Base-by-base conservation (phyloP, 2,329 filamentous ascomycete genomes). In the Parastagonospora avenae region DNA sequence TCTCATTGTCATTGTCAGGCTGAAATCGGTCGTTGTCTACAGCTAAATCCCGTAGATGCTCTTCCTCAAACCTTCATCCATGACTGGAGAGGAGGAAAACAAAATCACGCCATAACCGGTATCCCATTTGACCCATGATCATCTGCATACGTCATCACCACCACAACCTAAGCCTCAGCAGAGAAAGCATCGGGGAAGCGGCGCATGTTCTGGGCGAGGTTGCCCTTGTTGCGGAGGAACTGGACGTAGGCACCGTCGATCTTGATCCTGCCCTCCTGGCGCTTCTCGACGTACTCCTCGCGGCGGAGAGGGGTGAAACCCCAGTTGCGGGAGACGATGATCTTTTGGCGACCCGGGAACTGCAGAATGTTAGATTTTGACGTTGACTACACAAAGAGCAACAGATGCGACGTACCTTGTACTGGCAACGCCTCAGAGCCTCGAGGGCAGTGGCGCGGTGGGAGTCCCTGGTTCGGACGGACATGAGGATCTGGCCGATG, bases 281-380 rank as follows among this genome's bases (percentile, higher is more conserved):
- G 95, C 84, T 93, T 90, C 80, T 92, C 86, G 77, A 96, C 84
- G 84, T 97, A 99, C 80, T 99, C 94, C 71, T 97, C 94, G 73
- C 94, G 92, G 75, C 91, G 89, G 74, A 99, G 91, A 77, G 92
- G 92, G 61, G 94, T 99, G 90, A 99, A 99, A 71, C 94, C 94
- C 94, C 94, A 99, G 88, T 99, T 99, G 92, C 97, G 99, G 85
- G 90, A 95, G 83, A 97, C 89, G 76, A 99, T 97, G 84, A 99
- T 97, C 92, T 99, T 99, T 87, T 99, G 94, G 83, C 94, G 93
- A 80, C 94, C 94, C 69, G 94, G 94, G 91, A 99, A 99, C 68
- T 72, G 24, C n/a, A 15, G 3, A 8, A 12, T n/a, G 36, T 60
- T 50, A 60, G 49, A 11, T 30, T 50, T 24, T 47, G 43, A 14